Conservation (phyloP, 371 early-diverging fungal genomes). For the Circinella umbellata region DNA sequence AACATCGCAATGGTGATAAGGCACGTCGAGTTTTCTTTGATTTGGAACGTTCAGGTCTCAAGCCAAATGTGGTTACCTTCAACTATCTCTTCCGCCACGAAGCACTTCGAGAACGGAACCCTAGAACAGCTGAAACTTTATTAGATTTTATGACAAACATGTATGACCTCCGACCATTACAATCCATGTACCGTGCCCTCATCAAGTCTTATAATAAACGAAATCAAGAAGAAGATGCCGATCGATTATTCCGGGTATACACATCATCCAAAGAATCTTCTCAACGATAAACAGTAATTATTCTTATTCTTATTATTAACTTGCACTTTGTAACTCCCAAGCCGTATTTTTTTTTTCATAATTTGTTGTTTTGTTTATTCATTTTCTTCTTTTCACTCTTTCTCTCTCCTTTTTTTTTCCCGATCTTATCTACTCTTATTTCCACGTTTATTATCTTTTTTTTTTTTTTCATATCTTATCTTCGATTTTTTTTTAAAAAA, state of each 20-base stretch:
- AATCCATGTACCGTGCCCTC: slow-evolving; percentile 45
- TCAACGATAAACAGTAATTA: not conserved
- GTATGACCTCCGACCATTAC: slow-evolving; percentile 37
- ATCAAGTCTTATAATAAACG: slow-evolving; percentile 43
- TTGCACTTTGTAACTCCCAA: not conserved
- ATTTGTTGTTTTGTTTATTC: not conserved
- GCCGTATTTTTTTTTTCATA: no score
- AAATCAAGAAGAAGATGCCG: slow-evolving; percentile 41
- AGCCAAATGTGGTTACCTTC: slow-evolving; percentile 46
- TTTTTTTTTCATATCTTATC: no score
- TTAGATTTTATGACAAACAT: slow-evolving; percentile 42
- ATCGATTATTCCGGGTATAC: slow-evolving; percentile 29
- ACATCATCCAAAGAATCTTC: slow-evolving; percentile 10
- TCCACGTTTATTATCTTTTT: not conserved
- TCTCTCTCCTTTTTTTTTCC: not conserved
- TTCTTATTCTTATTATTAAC: not conserved
- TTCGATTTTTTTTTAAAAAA: not conserved
- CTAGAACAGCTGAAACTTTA: slow-evolving; percentile 39
- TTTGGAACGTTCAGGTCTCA: slow-evolving; percentile 38
- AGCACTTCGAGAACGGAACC: slow-evolving; percentile 40
- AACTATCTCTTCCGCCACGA: slow-evolving; percentile 48
- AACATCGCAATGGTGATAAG: slow-evolving; percentile 30
- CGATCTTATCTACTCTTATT: not conserved
- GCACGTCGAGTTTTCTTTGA: slow-evolving; percentile 42
- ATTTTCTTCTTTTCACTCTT: not conserved